A percentile compares a stretch with the other conserved stretches of the same genome.
Evolutionary conservation across 768 basidiomycete species (phyloP).

Genomic region (Glaciozyma antarctica): DNA sequence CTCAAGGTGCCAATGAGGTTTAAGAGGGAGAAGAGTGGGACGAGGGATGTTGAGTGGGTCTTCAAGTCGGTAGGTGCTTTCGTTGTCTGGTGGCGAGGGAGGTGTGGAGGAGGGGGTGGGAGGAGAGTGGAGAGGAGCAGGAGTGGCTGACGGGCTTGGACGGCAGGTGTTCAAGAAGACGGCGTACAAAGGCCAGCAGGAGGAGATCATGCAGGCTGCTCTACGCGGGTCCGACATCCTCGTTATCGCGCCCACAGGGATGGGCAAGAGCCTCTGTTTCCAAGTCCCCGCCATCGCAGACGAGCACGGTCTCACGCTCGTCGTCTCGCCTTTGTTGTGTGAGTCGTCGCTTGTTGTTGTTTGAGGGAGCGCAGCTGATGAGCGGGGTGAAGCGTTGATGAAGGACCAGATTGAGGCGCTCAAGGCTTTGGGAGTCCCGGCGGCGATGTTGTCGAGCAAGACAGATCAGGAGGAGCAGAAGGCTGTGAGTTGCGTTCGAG

Average conservation of each 20-base stretch:
- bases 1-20: background rate
- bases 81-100: too few relatives aligned
- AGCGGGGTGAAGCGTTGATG: conserved; percentile 21
- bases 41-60: background rate
- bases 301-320: conserved; percentile 42
- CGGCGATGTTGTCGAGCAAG: conserved; percentile 59
- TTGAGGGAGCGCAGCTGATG: conserved; percentile 44
- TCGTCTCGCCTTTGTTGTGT: background rate
- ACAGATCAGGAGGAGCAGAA: conserved; percentile 50
- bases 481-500: conserved; percentile 43
- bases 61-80: background rate
- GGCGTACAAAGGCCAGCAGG: conserved; percentile 66
- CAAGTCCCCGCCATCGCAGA: conserved; percentile 68
- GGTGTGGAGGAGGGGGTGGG: background rate
- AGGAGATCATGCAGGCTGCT: conserved; percentile 63
- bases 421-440: conserved; percentile 47
- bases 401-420: conserved; percentile 27
- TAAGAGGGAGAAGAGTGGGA: background rate
- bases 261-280: conserved; percentile 81
- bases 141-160: background rate
- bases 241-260: conserved; percentile 61
- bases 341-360: background rate
- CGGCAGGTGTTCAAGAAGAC: conserved; percentile 59
- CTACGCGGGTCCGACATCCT: conserved; percentile 46
- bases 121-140: too few relatives aligned